These are phyloP conservation scores for Colletotrichum musae DNA, from an alignment of 2,329 filamentous ascomycete genomes.

Conservation along the genomic window DNA sequence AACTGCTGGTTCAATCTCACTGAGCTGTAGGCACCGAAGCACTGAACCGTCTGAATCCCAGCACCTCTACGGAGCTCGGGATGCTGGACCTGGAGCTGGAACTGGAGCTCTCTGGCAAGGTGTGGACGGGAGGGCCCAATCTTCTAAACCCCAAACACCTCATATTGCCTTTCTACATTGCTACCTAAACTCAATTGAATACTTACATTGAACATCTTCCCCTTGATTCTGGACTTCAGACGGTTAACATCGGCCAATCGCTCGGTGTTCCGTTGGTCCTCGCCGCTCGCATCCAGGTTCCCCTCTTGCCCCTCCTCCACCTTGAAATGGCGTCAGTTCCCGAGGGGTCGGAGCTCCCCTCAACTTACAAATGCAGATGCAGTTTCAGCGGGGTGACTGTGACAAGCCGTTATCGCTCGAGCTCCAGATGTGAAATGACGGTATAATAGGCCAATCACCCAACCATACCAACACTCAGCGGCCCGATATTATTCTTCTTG, in stretches of 20 bases:
- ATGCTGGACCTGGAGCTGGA: not conserved
- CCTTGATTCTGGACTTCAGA: not conserved
- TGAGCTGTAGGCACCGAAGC: no score
- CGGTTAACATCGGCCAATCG: constrained; percentile 7
- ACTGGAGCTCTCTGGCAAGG: not conserved
- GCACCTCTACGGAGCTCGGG: no score
- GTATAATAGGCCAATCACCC: constrained; percentile 16
- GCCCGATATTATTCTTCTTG: no score
- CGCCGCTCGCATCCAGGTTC: constrained; percentile 31
- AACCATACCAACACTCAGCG: no score
- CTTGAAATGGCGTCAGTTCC: constrained; percentile 33
- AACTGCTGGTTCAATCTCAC: no score
- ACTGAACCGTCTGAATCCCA: no score
- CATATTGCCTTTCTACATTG: no score
- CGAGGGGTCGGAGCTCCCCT: constrained; percentile 18
- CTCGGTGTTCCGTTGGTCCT: constrained; percentile 18
- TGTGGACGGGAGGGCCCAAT: constrained; percentile 9
- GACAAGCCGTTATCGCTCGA: constrained; percentile 27
- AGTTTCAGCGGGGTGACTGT: constrained; percentile 31
- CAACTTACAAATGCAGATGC: constrained; percentile 19
- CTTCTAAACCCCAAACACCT: not conserved
- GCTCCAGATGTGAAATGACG: not conserved
- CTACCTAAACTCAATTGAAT: not conserved
- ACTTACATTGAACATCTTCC: not conserved
- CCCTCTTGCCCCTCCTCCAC: constrained; percentile 29